Percentiles rank a stretch among this genome's conserved stretches.
Evolutionary conservation across 1,284 basidiomycete species (phyloP).

Genomic region (Coniferiporia sulphurascens): DNA sequence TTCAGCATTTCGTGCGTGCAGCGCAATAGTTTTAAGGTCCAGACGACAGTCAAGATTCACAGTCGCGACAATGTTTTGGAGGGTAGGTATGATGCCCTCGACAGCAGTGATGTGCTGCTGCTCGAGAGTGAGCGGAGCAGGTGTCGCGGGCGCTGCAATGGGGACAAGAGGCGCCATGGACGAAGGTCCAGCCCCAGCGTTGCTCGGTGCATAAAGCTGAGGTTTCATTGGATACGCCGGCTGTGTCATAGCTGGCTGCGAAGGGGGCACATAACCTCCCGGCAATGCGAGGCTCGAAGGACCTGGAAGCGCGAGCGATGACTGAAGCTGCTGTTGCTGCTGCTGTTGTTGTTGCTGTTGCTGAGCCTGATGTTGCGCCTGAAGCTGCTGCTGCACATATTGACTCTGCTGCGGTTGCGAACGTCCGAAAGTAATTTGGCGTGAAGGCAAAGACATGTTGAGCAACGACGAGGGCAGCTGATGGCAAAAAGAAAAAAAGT

Average conservation of each 20-base stretch:
- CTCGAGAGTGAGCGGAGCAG: constrained; percentile 72
- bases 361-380: constrained; percentile 29
- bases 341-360: constrained; percentile 29
- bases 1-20: constrained; percentile 98
- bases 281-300: constrained; percentile 41
- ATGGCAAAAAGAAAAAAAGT: constrained; percentile 14
- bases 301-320: constrained; percentile 19
- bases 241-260: constrained; percentile 30
- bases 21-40: constrained; percentile 97
- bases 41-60: constrained; percentile 97
- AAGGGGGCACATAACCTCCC: constrained; percentile 23
- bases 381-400: constrained; percentile 39
- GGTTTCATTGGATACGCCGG: constrained; percentile 32
- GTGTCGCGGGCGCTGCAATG: constrained; percentile 49
- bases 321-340: constrained; percentile 37
- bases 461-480: constrained; percentile 14
- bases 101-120: constrained; percentile 91
- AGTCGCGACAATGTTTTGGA: constrained; percentile 99
- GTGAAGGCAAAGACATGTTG: constrained; percentile 67
- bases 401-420: constrained; percentile 43
- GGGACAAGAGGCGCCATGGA: constrained; percentile 36
- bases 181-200: constrained; percentile 45
- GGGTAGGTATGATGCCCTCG: constrained; percentile 90
- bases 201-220: constrained; percentile 22
- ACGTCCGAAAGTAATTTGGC: constrained; percentile 71